phyloP scores from a whole-genome alignment of 2,329 filamentous ascomycete species.

The Claviceps arundinis region DNA sequence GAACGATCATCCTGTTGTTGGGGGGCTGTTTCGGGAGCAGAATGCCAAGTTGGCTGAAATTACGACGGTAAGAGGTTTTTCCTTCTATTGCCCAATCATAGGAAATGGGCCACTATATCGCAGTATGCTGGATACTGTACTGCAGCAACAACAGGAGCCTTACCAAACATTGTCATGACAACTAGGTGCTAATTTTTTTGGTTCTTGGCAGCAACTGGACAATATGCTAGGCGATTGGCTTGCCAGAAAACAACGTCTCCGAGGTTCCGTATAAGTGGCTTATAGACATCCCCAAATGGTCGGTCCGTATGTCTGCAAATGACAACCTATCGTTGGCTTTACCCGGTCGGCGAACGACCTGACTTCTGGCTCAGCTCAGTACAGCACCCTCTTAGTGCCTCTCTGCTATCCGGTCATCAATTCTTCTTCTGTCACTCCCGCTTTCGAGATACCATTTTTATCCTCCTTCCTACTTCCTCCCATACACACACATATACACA shows the following conservation, averaged over 20 bases:
- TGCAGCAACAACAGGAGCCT: neutral
- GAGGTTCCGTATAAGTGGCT: conserved; percentile 30
- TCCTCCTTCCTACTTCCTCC: neutral
- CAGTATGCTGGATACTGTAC: no score
- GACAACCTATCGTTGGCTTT: no score
- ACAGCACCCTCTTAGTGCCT: neutral
- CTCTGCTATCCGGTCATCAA: neutral
- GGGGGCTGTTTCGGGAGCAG: conserved; percentile 72
- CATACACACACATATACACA: neutral
- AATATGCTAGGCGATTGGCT: conserved; percentile 76
- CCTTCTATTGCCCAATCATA: neutral
- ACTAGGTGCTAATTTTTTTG: neutral
- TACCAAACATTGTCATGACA: neutral
- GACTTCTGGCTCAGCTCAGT: no score
- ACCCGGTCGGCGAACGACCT: neutral
- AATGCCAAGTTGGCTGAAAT: conserved; percentile 78
- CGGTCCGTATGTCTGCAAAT: no score
- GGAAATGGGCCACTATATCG: no score
- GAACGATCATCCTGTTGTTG: conserved; percentile 74
- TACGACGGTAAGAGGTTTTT: conserved; percentile 46
- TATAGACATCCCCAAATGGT: neutral
- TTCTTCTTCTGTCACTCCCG: neutral
- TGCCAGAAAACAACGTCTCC: conserved; percentile 51
- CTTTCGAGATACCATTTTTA: conserved; percentile 5
- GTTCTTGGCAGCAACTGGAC: conserved; percentile 55